Conservation (phyloP, 2,329 filamentous ascomycete genomes). For the Cylindrodendrum hubeiense region DNA sequence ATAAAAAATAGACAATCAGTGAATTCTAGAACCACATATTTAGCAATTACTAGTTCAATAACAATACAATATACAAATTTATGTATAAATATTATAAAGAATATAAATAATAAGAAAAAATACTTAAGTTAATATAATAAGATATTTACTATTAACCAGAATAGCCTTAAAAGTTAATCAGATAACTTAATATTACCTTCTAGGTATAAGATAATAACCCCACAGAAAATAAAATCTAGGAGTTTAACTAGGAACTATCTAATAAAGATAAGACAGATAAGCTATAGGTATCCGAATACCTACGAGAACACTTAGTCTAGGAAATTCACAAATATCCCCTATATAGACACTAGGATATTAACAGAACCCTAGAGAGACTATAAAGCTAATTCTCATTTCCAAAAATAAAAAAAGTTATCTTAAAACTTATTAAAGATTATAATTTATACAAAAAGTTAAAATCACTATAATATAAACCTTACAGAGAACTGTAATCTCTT, state of each 20-base stretch:
- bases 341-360: constrained; percentile 26
- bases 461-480: constrained; percentile 12
- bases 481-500: constrained; percentile 25
- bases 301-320: constrained; percentile 18
- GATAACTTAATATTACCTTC: neutral
- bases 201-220: neutral
- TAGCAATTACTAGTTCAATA: no score
- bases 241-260: neutral
- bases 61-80: no score
- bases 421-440: constrained; percentile 14
- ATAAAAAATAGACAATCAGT: no score
- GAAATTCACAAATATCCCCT: constrained; percentile 12
- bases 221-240: neutral
- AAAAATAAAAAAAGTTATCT: constrained; percentile 9
- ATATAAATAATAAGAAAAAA: no score
- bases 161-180: neutral
- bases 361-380: constrained; percentile 19
- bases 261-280: neutral
- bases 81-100: no score
- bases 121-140: no score
- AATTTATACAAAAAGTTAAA: constrained; percentile 17
- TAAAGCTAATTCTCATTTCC: constrained; percentile 11
- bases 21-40: no score
- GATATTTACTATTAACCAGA: no score
- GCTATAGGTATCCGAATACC: neutral